Evolutionary conservation across 176 grass and related monocot species (phyloP).

Genomic region (Pharus latifolius): DNA sequence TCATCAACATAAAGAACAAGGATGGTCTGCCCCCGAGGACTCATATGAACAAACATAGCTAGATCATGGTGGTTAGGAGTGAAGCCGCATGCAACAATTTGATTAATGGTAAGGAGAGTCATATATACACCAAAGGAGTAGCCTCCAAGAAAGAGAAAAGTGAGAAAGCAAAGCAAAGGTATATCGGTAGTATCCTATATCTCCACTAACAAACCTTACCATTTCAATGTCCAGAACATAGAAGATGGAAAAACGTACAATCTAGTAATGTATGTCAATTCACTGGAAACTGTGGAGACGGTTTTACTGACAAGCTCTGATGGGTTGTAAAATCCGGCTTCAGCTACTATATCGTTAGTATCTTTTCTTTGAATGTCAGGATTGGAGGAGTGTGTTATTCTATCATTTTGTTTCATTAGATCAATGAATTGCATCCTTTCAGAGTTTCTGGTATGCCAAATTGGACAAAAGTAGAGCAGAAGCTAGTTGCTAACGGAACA

Average conservation of each 20-base stretch:
- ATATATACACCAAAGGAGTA: too few species aligned
- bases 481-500: constrained; percentile 24
- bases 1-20: too few species aligned
- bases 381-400: neutral
- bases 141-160: too few species aligned
- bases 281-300: constrained; percentile 31
- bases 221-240: constrained; percentile 68
- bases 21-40: too few species aligned
- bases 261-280: constrained; percentile 61
- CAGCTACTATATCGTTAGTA: neutral
- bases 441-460: neutral
- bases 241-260: constrained; percentile 78
- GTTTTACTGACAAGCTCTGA: constrained; percentile 28
- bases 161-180: too few species aligned
- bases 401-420: neutral
- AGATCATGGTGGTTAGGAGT: too few species aligned
- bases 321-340: neutral
- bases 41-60: too few species aligned
- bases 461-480: constrained; percentile 28
- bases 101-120: too few species aligned
- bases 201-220: too few species aligned
- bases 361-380: neutral
- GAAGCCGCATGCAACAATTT: too few species aligned
- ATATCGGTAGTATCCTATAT: too few species aligned
- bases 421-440: neutral